Conservation (phyloP, 192 early-diverging fungal species). For the Coemansia sp. region DNA sequence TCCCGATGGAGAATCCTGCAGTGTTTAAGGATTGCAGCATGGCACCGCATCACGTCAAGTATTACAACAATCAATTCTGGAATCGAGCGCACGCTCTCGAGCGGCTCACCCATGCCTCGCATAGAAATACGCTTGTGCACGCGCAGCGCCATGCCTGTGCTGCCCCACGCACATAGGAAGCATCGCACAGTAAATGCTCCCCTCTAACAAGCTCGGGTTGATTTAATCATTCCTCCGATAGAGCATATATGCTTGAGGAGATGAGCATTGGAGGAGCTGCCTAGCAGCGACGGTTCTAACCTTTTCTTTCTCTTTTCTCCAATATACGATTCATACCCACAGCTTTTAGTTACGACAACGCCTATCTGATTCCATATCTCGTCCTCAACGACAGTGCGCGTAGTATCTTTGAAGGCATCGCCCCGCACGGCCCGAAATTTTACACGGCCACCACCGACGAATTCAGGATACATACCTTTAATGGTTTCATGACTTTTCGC, state of each 20-base stretch:
- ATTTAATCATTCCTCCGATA: too few species aligned
- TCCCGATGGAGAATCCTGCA: slow-evolving; percentile 24
- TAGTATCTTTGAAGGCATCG: background rate
- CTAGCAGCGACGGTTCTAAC: too few species aligned
- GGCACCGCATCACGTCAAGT: slow-evolving; percentile 14
- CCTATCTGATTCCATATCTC: slow-evolving; percentile 3
- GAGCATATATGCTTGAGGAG: too few species aligned
- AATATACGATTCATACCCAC: too few species aligned
- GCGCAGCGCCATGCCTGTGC: background rate
- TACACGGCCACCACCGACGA: slow-evolving; percentile 3
- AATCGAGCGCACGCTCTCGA: background rate
- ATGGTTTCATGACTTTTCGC: background rate
- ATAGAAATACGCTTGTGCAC: slow-evolving; percentile 13
- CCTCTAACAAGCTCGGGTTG: too few species aligned
- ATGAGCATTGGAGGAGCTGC: too few species aligned
- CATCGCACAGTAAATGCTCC: too few species aligned
- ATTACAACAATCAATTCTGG: slow-evolving; percentile 17
- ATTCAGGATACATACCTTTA: slow-evolving; percentile 4
- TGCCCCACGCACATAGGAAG: too few species aligned
- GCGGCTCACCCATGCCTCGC: slow-evolving; percentile 6
- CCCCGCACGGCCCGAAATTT: background rate
- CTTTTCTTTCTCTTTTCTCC: too few species aligned
- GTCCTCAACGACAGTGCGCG: background rate
- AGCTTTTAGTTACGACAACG: too few species aligned
- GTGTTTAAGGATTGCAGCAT: background rate